These are phyloP conservation scores for Didymella arachidicola DNA, from an alignment of 2,329 filamentous ascomycete genomes.

Conservation along the genomic window DNA sequence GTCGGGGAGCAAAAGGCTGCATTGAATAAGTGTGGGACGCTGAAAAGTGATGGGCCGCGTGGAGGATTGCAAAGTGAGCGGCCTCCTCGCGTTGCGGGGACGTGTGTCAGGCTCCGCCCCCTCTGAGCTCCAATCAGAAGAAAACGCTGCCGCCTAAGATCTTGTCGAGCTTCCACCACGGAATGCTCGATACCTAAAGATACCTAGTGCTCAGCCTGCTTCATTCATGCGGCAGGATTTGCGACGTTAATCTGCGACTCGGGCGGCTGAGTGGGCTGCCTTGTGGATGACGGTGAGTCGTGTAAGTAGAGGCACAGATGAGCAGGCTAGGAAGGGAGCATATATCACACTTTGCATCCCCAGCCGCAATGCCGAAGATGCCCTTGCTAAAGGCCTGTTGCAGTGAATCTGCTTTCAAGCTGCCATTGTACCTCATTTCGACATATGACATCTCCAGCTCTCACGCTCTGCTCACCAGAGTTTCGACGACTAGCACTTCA, in stretches of 20 bases:
- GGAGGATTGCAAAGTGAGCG: conserved; percentile 7
- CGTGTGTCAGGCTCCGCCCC: conserved; percentile 3
- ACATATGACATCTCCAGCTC: background rate
- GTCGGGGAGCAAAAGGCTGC: background rate
- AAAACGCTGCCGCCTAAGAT: background rate
- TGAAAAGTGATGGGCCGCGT: background rate
- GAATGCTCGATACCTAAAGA: conserved; percentile 19
- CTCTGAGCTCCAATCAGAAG: conserved; percentile 1
- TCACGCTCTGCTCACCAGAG: background rate
- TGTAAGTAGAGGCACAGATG: conserved; percentile 18
- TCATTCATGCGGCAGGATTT: conserved; percentile 21
- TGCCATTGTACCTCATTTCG: background rate
- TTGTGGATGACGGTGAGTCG: conserved; percentile 20
- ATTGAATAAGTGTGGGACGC: background rate
- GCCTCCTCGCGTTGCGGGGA: background rate
- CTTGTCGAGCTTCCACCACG: conserved; percentile 8
- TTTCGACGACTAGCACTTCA: background rate
- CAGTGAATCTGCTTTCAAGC: background rate
- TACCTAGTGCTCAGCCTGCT: conserved; percentile 19
- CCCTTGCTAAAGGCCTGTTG: background rate
- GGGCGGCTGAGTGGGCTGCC: conserved; percentile 23
- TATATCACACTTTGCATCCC: conserved; percentile 19
- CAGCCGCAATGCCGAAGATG: conserved; percentile 5
- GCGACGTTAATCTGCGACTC: conserved; percentile 18
- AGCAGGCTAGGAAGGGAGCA: conserved; percentile 13